Percentiles rank a stretch among this genome's conserved stretches.
Conservation (phyloP, 768 basidiomycete genomes). For the Suillus alpinus region DNA sequence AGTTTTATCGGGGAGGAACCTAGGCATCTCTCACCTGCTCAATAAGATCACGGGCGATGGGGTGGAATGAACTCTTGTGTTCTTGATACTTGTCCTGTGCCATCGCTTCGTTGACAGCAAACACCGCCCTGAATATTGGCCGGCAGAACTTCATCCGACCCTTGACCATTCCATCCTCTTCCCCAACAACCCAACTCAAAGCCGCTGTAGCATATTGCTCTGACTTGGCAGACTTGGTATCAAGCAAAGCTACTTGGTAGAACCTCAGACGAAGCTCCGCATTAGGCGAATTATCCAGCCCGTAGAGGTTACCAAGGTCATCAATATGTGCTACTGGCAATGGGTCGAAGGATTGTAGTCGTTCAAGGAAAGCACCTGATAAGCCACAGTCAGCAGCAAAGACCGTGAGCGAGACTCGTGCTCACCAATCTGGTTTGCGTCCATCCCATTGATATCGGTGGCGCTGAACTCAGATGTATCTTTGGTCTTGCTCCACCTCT, state of each 20-base stretch:
- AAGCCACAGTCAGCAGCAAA: not conserved
- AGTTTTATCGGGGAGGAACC: not conserved
- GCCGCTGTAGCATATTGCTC: slow-evolving; percentile 50
- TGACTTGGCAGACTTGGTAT: slow-evolving; percentile 47
- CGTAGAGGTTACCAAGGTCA: slow-evolving; percentile 55
- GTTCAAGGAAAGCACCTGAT: slow-evolving; percentile 81
- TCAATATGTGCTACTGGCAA: slow-evolving; percentile 59
- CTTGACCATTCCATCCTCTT: slow-evolving; percentile 55
- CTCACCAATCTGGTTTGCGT: slow-evolving; percentile 75
- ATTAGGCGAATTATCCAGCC: slow-evolving; percentile 51
- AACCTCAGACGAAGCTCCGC: slow-evolving; percentile 78
- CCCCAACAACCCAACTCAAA: slow-evolving; percentile 66
- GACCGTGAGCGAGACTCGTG: slow-evolving; percentile 2
- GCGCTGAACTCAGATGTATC: slow-evolving; percentile 50
- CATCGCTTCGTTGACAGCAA: slow-evolving; percentile 49
- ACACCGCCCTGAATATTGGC: slow-evolving; percentile 56
- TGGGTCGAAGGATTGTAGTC: slow-evolving; percentile 58
- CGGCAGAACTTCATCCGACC: slow-evolving; percentile 88
- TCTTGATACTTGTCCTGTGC: slow-evolving; percentile 50
- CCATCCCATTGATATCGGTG: slow-evolving; percentile 61
- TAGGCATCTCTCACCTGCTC: slow-evolving; percentile 53
- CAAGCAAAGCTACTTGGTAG: slow-evolving; percentile 66
- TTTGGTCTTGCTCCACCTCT: slow-evolving; percentile 59
- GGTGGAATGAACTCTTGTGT: slow-evolving; percentile 61
- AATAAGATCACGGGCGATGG: slow-evolving; percentile 71